Conservation (phyloP, 129 eudicot genomes). For the Mikania micrantha region DNA sequence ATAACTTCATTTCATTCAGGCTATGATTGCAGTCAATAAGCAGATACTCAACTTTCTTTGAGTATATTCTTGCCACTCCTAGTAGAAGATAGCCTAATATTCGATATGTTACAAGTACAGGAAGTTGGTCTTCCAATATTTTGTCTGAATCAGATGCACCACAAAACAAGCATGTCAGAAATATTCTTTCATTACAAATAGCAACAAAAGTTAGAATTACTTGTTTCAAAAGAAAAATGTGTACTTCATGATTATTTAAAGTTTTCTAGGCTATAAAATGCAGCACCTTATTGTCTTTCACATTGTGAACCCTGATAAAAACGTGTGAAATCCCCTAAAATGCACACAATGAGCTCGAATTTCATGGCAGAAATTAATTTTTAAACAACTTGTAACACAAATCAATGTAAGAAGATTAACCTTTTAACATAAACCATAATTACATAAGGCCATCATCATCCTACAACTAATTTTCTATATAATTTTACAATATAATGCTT, state of each 20-base stretch:
- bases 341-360: not conserved
- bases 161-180: not conserved
- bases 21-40: conserved; percentile 46
- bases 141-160: conserved; percentile 53
- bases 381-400: not conserved
- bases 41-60: conserved; percentile 80
- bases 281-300: not conserved
- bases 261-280: not conserved
- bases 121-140: conserved; percentile 57
- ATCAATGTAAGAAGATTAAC: not conserved
- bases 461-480: not conserved
- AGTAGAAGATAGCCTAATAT: conserved; percentile 73
- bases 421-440: not conserved
- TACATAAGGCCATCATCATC: not conserved
- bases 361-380: not conserved
- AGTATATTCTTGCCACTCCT: conserved; percentile 78
- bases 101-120: conserved; percentile 60
- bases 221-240: not conserved
- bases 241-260: not conserved
- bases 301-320: not conserved
- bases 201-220: not conserved
- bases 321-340: not conserved
- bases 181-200: not conserved
- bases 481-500: not conserved
- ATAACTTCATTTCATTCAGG: conserved; percentile 25